A percentile compares a stretch with the other conserved stretches of the same genome.
Conservation (phyloP, 306 rosid genomes). For the Corylus americana region DNA sequence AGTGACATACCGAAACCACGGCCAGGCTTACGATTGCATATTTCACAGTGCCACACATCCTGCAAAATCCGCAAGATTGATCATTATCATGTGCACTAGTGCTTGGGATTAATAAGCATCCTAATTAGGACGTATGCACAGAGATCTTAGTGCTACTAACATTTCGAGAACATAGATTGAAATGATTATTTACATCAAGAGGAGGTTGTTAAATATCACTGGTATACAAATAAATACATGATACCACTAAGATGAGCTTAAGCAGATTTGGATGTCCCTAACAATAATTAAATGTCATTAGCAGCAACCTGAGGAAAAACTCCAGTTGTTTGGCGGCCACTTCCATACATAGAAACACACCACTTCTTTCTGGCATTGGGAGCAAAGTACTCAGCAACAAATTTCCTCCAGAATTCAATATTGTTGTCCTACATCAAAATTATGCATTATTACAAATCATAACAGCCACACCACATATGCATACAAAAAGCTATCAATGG, state of each 20-base stretch:
- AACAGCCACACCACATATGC: slow-evolving; percentile 13
- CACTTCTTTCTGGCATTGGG: slow-evolving; percentile 98
- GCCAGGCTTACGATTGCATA: slow-evolving; percentile 97
- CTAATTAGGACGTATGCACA: background rate
- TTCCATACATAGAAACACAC: slow-evolving; percentile 98
- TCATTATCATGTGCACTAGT: slow-evolving; percentile 20
- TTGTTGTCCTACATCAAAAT: slow-evolving; percentile 71
- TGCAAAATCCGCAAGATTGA: slow-evolving; percentile 44
- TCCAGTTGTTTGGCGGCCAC: slow-evolving; percentile 92
- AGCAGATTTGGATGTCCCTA: slow-evolving; percentile 14
- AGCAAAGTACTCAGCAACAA: slow-evolving; percentile 91
- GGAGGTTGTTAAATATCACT: background rate
- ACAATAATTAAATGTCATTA: slow-evolving; percentile 28
- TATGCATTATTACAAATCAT: slow-evolving; percentile 19
- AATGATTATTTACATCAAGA: background rate
- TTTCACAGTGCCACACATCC: slow-evolving; percentile 99
- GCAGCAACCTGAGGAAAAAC: slow-evolving; percentile 92
- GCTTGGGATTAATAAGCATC: slow-evolving; percentile 19
- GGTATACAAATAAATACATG: background rate
- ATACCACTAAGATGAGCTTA: slow-evolving; percentile 27
- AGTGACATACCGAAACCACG: slow-evolving; percentile 86
- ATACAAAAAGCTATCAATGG: slow-evolving; percentile 12
- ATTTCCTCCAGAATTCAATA: slow-evolving; percentile 97
- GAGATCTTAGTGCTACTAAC: background rate
- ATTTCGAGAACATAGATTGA: background rate